These are phyloP conservation scores for Agaricales sp. DNA, from an alignment of 1,284 basidiomycete genomes.

Conservation along the genomic window DNA sequence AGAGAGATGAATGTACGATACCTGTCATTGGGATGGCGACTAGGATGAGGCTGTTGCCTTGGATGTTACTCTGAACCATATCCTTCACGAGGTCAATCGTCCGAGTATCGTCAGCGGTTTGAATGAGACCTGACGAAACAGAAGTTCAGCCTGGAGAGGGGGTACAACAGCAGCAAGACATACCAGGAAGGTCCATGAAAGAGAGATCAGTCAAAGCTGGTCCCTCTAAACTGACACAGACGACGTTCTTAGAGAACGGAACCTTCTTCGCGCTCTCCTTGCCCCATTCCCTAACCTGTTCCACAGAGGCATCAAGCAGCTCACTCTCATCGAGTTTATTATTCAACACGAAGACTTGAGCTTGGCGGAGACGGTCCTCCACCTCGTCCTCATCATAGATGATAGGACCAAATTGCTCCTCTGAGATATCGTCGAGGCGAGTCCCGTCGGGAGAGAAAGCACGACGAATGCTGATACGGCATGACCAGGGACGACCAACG, in stretches of 20 bases:
- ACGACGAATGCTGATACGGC: too few species aligned
- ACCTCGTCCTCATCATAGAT: background rate
- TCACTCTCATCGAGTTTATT: background rate
- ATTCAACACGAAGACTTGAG: background rate
- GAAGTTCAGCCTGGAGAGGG: background rate
- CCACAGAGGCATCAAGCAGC: background rate
- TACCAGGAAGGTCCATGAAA: background rate
- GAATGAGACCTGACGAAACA: constrained; percentile 1
- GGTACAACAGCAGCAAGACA: background rate
- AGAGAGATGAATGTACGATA: too few species aligned
- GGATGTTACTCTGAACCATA: constrained; percentile 1
- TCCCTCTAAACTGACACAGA: background rate
- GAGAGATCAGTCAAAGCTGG: background rate
- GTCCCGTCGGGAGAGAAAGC: background rate
- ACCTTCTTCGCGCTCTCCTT: background rate
- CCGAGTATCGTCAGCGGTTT: background rate
- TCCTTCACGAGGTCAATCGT: constrained; percentile 2
- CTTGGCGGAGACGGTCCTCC: background rate
- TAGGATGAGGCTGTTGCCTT: constrained; percentile 2
- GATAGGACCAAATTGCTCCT: background rate
- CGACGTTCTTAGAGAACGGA: background rate
- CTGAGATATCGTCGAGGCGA: background rate
- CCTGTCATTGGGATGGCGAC: constrained; percentile 4
- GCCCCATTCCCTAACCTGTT: background rate
- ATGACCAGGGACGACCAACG: background rate